Evolutionary conservation across 1,284 basidiomycete species (phyloP), one percentile per base, ranked within the genome.

Genomic region (Trametes hirsuta): DNA sequence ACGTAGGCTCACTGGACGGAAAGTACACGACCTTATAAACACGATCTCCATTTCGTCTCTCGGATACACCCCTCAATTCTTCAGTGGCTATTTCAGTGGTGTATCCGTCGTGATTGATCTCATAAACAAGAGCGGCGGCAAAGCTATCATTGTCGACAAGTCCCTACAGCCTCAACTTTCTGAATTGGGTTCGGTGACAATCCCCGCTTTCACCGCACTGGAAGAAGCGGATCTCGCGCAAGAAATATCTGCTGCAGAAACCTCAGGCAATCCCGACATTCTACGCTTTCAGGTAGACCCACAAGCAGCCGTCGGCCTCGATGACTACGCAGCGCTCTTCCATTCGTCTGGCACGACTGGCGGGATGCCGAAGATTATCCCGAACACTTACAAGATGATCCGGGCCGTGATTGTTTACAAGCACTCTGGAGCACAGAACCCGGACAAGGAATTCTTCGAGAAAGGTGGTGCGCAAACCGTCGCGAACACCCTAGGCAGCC

Each of bases 331-430:
- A 10, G 57, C 47, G 4, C 46, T 66, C 30, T 63, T 63, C 44
- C 65, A 66, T 42, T 62, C 65, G 39, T 66, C 65, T 2, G 65
- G 65, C 6, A 63, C 65, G 3, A 64, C 65, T 0, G 57, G 53
- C 6, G 58, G 58, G 2, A 35, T 55, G 36, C 65, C 61, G 11
- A 64, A 66, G 57, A 56, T 62, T 48, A 61, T 66, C 22, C 65
- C 65, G 4, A 58, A 54, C 49, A 64, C 59, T 11, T 61, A 55
- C 58, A 53, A 58, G 47, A 57, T 59, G 53, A 34, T 66, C 21
- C 42, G 42, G 3, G 40, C 55, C 1, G 49, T 56, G 14, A 52
- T 66, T 25, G 1, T 21, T 9, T 24, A 59, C 36, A 66, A 58
- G 42, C 44, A 53, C 12, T 41, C 46, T 4, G 40, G 44, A 24